Base-by-base conservation (phyloP, 306 rosid genomes). In the Trifolium fragiferum region DNA sequence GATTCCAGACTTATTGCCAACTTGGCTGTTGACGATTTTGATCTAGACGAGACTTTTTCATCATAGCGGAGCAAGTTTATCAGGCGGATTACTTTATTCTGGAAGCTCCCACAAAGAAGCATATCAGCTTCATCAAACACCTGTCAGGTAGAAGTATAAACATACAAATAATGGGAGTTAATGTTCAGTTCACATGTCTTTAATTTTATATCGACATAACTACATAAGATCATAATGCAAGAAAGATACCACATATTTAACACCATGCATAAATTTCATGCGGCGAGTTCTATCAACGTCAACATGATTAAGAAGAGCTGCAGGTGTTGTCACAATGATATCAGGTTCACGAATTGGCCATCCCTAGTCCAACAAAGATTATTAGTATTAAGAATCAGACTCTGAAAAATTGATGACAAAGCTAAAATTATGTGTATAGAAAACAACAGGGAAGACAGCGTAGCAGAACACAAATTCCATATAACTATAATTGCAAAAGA, bases 51-150 rank as follows among this genome's bases (percentile, higher is more conserved):
- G 7, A 86, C 77, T 75, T 91, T 94, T 87, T 94, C 97, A 38
- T 91, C 97, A 79, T 80, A 90, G 30, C 95, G 90, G 69, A 94
- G 90, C 87, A 94, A 62, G 84, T 94, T 79, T 82, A 94, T 86
- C 32, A 94, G 85, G 75, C 96, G 95, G 74, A 91, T 90, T 67
- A 91, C 93, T 87, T 91, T 90, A 86, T 94, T 94, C 82, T 89
- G 94, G 79, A 91, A 94, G 55, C 98, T 83, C 58, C 98, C 98
- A 74, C 88, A 85, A 70, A 94, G 93, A 85, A 94, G 98, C 98
- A 94, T 91, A 70, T 91, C 98, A 27, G 97, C 98, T 84, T 94
- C 98, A 88, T 94, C 98, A 80, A 94, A 94, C 54, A 94, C 98
- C 98, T 94, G 77, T 18, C 68, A 61, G 47, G 62, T 18, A 60